Evolutionary conservation across 768 basidiomycete genomes (phyloP), one percentile per base, ranked within the genome.

Genomic region (Pleurotus ostreatus): DNA sequence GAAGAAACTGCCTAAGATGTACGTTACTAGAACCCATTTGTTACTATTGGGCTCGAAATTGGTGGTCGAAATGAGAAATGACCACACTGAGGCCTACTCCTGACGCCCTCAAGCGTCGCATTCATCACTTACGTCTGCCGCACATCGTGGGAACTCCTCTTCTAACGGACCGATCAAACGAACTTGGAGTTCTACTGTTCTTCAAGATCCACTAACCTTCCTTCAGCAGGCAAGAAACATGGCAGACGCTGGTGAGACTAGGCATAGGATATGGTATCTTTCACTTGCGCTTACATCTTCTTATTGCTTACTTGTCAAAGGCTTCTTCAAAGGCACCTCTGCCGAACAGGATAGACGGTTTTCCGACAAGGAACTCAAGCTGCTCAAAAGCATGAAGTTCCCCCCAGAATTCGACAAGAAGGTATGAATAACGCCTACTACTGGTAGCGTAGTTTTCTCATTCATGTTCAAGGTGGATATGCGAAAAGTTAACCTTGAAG

Each of bases 331-430:
- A 72, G 91, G 91, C 66, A 93, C 90, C 22, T 91, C 89, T 61
- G 87, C 89, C 30, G 91, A 92, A 76, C 90, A 94, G 71, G 92
- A 94, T 70, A 84, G 89, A 62, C 84, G 95, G 49, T 97, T 98
- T 71, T 90, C 90, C 25, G 92, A 98, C 81, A 97, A 98, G 76
- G 94, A 96, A 73, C 73, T 88, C 52, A 93, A 93, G 64, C 79
- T 95, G 34, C 83, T 96, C 62, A 94, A 90, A 72, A 66, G 81
- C 5, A 88, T 94, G 73, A 95, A 96, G 71, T 98, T 98, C 67
- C 94, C 95, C 5, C 68, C 88, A 0, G 82, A 89, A 64, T 97
- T 95, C 63, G 86, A 92, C 49, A 87, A 88, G 75, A 97, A 95
- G 82, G 89, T 86, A 55, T 46, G 63, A 23, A 34, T 34, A 57